A percentile compares a stretch with the other conserved stretches of the same genome.
These are phyloP conservation scores for Rheum nobile DNA, from an alignment of 148 eudicot genomes.

Conservation along the genomic window DNA sequence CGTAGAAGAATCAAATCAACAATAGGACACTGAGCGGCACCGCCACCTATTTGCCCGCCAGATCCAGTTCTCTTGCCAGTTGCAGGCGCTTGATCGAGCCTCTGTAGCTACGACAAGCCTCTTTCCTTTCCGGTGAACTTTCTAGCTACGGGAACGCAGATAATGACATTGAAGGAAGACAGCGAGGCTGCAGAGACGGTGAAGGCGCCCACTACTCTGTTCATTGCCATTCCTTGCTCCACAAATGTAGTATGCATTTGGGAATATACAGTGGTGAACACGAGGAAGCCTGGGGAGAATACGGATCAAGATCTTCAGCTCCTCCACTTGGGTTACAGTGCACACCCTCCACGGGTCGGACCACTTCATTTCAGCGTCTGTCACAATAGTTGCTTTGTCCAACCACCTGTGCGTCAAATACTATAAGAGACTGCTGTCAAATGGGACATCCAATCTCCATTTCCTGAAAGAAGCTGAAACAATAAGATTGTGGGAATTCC, in stretches of 20 bases:
- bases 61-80: conserved; percentile 19
- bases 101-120: conserved; percentile 59
- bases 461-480: conserved; percentile 13
- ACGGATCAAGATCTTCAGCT: conserved; percentile 47
- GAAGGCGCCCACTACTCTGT: conserved; percentile 28
- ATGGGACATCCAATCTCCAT: conserved; percentile 11
- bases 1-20: conserved; percentile 68
- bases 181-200: conserved; percentile 61
- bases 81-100: conserved; percentile 41
- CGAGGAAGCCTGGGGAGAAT: conserved; percentile 47
- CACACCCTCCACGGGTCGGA: conserved; percentile 44
- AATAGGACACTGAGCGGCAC: conserved; percentile 38
- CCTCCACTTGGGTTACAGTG: conserved; percentile 67
- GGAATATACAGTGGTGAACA: conserved; percentile 43
- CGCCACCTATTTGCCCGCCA: conserved; percentile 2
- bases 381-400: conserved; percentile 53
- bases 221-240: conserved; percentile 42
- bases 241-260: conserved; percentile 59
- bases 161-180: conserved; percentile 42
- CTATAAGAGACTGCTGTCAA: conserved; percentile 8
- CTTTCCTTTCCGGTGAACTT: conserved; percentile 42
- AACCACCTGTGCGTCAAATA: conserved; percentile 29
- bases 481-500: too few relatives aligned
- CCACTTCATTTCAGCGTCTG: conserved; percentile 3
- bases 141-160: conserved; percentile 54